Evolutionary conservation across 2,329 filamentous ascomycete species (phyloP).

Genomic region (Sclerotinia sclerotiorum): DNA sequence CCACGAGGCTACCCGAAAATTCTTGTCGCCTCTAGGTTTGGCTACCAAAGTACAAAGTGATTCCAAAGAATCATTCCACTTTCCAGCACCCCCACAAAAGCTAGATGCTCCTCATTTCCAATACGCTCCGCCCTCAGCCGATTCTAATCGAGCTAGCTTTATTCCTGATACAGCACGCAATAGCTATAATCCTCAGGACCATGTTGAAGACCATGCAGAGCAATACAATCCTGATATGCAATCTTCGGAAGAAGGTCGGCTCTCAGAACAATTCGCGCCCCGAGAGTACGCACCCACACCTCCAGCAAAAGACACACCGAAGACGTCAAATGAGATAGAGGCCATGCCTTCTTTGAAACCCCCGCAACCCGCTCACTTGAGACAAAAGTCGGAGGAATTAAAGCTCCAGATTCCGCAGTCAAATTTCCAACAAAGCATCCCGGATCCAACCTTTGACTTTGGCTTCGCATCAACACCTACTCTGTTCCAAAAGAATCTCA

Average conservation of each 20-base stretch:
- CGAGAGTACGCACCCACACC: conserved; percentile 26
- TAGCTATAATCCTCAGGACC: conserved; percentile 37
- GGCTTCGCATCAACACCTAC: conserved; percentile 83
- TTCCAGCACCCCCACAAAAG: conserved; percentile 52
- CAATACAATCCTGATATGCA: conserved; percentile 18
- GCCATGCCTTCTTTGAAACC: conserved; percentile 17
- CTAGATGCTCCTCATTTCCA: conserved; percentile 58
- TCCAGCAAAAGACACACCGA: conserved; percentile 16
- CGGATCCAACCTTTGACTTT: conserved; percentile 61
- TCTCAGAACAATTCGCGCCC: conserved; percentile 26
- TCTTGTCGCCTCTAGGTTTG: conserved; percentile 33
- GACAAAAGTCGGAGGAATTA: conserved; percentile 30
- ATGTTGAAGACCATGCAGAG: conserved; percentile 32
- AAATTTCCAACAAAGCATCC: conserved; percentile 13
- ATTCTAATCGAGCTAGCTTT: conserved; percentile 26
- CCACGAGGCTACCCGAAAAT: conserved; percentile 45
- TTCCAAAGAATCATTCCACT: conserved; percentile 51
- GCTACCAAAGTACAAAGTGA: conserved; percentile 12
- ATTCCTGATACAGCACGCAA: conserved; percentile 29
- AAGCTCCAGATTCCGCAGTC: conserved; percentile 32
- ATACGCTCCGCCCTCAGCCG: conserved; percentile 53
- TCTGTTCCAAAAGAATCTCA: conserved; percentile 83
- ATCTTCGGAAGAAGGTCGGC: conserved; percentile 24
- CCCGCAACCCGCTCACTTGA: conserved; percentile 30
- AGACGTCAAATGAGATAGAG: conserved; percentile 6